Conservation (phyloP, 495 filamentous ascomycete species). For the Parathielavia appendiculata region DNA sequence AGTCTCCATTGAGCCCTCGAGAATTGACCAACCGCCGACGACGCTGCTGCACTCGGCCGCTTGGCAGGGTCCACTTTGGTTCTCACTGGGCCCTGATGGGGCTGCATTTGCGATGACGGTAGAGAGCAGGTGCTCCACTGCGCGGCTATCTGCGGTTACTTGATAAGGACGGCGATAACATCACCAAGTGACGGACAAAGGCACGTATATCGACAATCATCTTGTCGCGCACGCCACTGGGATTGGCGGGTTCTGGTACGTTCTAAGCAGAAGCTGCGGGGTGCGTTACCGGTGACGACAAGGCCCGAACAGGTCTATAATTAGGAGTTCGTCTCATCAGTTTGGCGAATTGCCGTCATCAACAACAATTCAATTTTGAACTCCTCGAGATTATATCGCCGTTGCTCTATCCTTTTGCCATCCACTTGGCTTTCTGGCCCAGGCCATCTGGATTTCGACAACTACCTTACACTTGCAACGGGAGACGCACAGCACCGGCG, state of each 20-base stretch:
- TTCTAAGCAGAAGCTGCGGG: neutral
- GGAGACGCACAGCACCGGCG: neutral
- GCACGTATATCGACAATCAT: slow-evolving; percentile 17
- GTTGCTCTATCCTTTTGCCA: neutral
- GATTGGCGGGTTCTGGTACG: slow-evolving; percentile 17
- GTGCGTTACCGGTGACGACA: slow-evolving; percentile 22
- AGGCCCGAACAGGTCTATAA: neutral
- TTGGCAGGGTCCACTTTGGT: slow-evolving; percentile 14
- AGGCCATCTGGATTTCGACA: neutral
- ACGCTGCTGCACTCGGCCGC: slow-evolving; percentile 1
- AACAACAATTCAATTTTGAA: neutral
- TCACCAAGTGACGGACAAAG: slow-evolving; percentile 33
- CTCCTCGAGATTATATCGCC: neutral
- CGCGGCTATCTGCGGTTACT: slow-evolving; percentile 33
- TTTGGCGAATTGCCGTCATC: neutral
- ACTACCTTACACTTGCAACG: neutral
- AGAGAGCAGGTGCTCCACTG: slow-evolving; percentile 15
- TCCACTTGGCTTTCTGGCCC: neutral
- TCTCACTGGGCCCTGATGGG: slow-evolving; percentile 2
- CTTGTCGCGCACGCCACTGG: neutral
- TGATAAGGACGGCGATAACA: slow-evolving; percentile 32
- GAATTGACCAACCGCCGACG: neutral
- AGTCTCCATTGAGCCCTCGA: neutral
- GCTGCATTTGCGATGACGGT: slow-evolving; percentile 14
- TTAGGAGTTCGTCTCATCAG: neutral